Percentiles rank a stretch among this genome's conserved stretches.
Evolutionary conservation across 2,329 filamentous ascomycete genomes (phyloP).

Genomic region (Pestalotiopsis sp.): DNA sequence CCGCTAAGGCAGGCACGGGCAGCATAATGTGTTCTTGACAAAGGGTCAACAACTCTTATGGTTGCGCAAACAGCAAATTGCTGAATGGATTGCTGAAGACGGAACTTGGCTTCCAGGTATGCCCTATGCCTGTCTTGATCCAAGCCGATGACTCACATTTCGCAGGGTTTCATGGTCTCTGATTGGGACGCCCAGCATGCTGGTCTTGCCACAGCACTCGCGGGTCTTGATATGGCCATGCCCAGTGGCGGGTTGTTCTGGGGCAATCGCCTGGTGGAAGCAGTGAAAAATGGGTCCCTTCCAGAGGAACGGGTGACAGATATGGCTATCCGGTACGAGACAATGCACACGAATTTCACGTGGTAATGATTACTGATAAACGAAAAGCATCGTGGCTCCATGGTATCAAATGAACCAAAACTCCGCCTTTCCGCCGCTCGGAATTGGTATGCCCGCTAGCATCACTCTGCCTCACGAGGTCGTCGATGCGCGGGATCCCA

Average conservation of each 20-base stretch:
- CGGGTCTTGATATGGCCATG: constrained; percentile 76
- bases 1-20: constrained; percentile 30
- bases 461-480: constrained; percentile 49
- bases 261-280: constrained; percentile 57
- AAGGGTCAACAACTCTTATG: constrained; percentile 49
- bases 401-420: constrained; percentile 61
- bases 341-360: neutral
- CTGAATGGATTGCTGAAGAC: constrained; percentile 51
- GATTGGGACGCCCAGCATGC: constrained; percentile 72
- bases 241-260: constrained; percentile 46
- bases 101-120: constrained; percentile 66
- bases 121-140: constrained; percentile 54
- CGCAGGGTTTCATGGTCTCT: constrained; percentile 63
- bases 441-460: constrained; percentile 51
- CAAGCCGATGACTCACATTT: neutral
- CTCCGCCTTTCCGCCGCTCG: constrained; percentile 43
- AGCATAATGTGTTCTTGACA: constrained; percentile 48
- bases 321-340: constrained; percentile 53
- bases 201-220: constrained; percentile 62
- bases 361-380: neutral
- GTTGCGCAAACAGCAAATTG: constrained; percentile 51
- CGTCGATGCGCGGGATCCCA: constrained; percentile 45
- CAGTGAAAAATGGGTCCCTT: constrained; percentile 63
- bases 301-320: constrained; percentile 58
- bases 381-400: constrained; percentile 46